Evolutionary conservation across 1,284 basidiomycete species (phyloP).

Genomic region (Somion occarium): DNA sequence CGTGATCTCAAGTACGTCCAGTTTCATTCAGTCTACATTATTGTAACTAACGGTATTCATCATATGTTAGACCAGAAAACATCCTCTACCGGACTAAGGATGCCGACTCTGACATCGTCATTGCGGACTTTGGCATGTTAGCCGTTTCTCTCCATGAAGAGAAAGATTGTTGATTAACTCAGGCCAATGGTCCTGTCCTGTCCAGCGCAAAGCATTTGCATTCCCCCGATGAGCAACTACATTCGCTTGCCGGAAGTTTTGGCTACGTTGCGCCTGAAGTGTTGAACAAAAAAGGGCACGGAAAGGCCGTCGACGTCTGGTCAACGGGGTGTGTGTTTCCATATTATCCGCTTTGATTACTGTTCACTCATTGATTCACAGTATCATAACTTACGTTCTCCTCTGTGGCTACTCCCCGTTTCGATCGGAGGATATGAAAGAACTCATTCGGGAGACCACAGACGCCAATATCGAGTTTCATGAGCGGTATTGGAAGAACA

Average conservation of each 20-base stretch:
- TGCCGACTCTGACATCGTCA: constrained; percentile 76
- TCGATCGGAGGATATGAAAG: constrained; percentile 75
- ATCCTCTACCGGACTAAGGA: constrained; percentile 84
- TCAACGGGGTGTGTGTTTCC: constrained; percentile 69
- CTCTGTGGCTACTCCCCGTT: constrained; percentile 94
- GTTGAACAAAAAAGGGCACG: constrained; percentile 77
- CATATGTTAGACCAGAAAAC: constrained; percentile 84
- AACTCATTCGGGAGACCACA: constrained; percentile 79
- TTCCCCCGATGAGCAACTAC: constrained; percentile 72
- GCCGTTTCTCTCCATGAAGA: constrained; percentile 20
- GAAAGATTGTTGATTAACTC: neutral
- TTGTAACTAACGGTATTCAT: neutral
- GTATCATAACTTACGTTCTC: constrained; percentile 90
- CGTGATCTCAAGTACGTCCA: constrained; percentile 77
- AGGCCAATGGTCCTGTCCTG: too few relatives aligned
- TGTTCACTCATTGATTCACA: constrained; percentile 24
- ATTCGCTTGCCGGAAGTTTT: constrained; percentile 83
- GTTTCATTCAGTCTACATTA: neutral
- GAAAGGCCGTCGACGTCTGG: constrained; percentile 94
- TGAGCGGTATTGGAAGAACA: constrained; percentile 91
- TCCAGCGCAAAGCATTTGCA: constrained; percentile 82
- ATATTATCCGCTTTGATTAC: neutral
- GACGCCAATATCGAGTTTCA: constrained; percentile 86
- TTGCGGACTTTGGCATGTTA: constrained; percentile 96
- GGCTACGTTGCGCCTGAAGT: constrained; percentile 97